Evolutionary conservation across 768 basidiomycete genomes (phyloP), one percentile per base, ranked within the genome.

Genomic region (Rickenella mellea): DNA sequence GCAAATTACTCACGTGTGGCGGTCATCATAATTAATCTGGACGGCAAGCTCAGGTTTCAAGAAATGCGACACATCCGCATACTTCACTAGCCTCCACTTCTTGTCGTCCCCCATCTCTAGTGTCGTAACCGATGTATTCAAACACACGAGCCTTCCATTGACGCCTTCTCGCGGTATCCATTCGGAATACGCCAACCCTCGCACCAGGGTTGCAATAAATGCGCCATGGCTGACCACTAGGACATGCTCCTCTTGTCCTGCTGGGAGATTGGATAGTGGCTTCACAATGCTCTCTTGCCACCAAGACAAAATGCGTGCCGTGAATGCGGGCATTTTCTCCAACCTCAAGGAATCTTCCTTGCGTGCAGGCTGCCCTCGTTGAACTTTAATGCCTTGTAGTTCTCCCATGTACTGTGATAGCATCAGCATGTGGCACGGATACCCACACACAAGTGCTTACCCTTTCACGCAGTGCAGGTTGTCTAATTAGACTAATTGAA

Each of bases 191-290:
- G 56, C 66, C 52, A 85, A 52, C 29, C 54, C 60, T 15, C 63
- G 62, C 44, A 81, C 62, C 41, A 87, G 64, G 22, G 65, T 62
- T 15, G 61, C 59, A 45, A 87, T 83, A 51, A 73, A 68, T 0
- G 73, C 82, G 2, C 82, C 82, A 43, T 89, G 85, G 30, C 77
- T 73, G 45, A 76, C 72, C 10, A 79, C 70, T 24, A 89, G 66
- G 33, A 84, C 64, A 44, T 69, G 58, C 40, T 58, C 55, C 27
- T 68, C 15, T 51, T 48, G 36, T 45, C 56, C 21, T 33, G 38
- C 39, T 39, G 27, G 56, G 48, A 40, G 42, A 14, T 33, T 41
- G 27, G 26, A 19, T 12, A 55, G 53, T 44, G 56, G 54, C 10
- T 61, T 50, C 20, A 66, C 41, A 39, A 84, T 61, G 22, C 59